These are phyloP conservation scores for Clavispora santaluciae DNA, from an alignment of 805 yeast species.

Conservation along the genomic window DNA sequence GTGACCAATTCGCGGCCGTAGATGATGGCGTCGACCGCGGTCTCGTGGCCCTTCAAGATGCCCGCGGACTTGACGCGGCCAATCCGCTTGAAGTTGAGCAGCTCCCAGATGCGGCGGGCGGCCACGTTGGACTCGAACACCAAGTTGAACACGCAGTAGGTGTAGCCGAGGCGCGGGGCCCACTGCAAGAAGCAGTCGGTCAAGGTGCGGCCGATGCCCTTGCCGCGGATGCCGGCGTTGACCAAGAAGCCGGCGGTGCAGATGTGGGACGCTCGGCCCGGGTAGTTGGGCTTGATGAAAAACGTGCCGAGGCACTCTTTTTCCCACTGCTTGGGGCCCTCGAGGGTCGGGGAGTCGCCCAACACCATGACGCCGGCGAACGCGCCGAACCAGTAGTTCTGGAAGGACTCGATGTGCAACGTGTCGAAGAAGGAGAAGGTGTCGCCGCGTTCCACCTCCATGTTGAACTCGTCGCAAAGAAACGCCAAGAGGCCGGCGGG, in stretches of 20 bases:
- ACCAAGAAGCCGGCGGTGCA: constrained; percentile 86
- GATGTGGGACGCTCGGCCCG: constrained; percentile 91
- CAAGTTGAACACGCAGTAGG: constrained; percentile 75
- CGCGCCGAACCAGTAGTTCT: constrained; percentile 81
- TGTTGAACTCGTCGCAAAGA: constrained; percentile 85
- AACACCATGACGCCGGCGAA: constrained; percentile 74
- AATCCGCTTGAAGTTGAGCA: constrained; percentile 67
- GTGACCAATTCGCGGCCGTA: constrained; percentile 77
- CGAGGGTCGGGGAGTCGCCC: constrained; percentile 58
- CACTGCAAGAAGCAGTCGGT: constrained; percentile 83
- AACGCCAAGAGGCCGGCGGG: constrained; percentile 79
- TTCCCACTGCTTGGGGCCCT: constrained; percentile 72
- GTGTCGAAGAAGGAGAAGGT: constrained; percentile 84
- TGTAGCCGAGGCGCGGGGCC: constrained; percentile 87
- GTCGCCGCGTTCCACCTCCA: constrained; percentile 86
- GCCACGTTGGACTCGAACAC: constrained; percentile 86
- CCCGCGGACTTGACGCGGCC: constrained; percentile 89
- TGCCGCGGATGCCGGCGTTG: constrained; percentile 87
- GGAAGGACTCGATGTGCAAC: constrained; percentile 69
- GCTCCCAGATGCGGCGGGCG: constrained; percentile 73
- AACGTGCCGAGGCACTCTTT: constrained; percentile 89
- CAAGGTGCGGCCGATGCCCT: constrained; percentile 83
- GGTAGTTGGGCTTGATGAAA: constrained; percentile 79
- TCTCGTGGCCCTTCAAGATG: constrained; percentile 74
- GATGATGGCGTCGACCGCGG: constrained; percentile 80